A percentile compares a stretch with the other conserved stretches of the same genome.
Evolutionary conservation across 257 asterid species (phyloP).

Genomic region (Solanum phureja): DNA sequence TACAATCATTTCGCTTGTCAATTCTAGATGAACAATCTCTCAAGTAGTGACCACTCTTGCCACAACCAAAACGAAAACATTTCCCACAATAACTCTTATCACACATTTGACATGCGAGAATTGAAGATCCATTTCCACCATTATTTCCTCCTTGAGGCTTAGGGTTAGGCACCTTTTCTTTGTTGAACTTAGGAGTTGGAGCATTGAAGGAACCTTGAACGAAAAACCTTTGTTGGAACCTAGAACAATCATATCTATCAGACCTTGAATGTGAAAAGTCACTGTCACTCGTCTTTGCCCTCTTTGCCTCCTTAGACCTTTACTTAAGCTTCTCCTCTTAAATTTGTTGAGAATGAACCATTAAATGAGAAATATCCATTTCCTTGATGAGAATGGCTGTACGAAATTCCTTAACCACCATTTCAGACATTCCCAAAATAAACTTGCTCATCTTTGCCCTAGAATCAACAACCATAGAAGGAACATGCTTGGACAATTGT

Average conservation of each 20-base stretch:
- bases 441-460: not conserved
- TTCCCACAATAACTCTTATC: not conserved
- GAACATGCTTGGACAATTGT: not conserved
- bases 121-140: not conserved
- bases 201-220: not conserved
- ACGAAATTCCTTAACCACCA: not conserved
- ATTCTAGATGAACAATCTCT: not conserved
- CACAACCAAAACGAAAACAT: not conserved
- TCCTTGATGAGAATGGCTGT: not conserved
- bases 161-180: not conserved
- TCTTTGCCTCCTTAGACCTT: not conserved
- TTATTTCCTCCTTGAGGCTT: not conserved
- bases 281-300: not conserved
- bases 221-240: not conserved
- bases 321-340: not conserved
- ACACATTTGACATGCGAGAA: not conserved
- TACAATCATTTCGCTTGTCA: no score
- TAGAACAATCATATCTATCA: not conserved
- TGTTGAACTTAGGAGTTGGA: not conserved
- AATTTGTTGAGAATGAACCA: not conserved
- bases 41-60: not conserved
- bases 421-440: not conserved
- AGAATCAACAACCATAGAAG: not conserved
- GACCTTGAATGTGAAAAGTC: not conserved
- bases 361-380: not conserved